Base-by-base conservation (phyloP, 805 yeast species). In the Candida dendrica region DNA sequence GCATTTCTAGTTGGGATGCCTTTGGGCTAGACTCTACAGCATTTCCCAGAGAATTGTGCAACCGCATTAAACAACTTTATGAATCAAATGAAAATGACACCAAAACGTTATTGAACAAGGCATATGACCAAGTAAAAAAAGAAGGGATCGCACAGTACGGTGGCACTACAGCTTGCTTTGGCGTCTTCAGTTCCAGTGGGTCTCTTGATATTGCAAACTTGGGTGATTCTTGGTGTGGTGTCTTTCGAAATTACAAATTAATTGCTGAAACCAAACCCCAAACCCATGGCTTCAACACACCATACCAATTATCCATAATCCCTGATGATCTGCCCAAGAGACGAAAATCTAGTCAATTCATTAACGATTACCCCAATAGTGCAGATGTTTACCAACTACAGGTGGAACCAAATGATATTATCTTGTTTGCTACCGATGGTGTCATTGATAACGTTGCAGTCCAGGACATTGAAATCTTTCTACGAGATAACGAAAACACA, bases 1-100 rank as follows among this genome's bases (percentile, higher is more conserved):
- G 98, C 13, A 98, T 93, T 4, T 98, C 98, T 14, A 98, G 98
- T 3, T 91, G 98, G 97, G 76, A 85, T 1, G 93, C 86, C 46
- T 81, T 85, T 37, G 97, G 97, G 0, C 84, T 79, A 53, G 96
- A 91, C 59, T 85, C 96, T 2, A 75, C 88, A 44, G 91, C 91
- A 7, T 85, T 91, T 45, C 81, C 93, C 34, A 71, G 95, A 50
- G 93, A 86, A 52, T 64, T 91, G 33, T 83, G 95, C 49, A 63
- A 63, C 6, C 67, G 76, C 3, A 69, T 87, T 55, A 69, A 72
- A 16, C 56, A 62, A 50, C 16, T 16, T 13, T 32, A 16, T 32
- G 47, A 53, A 20, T 32, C 34, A 13, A 32, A 9, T 17, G 34
- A 32, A 30, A n/a, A 14, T 16, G 19, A 47, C 13, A 49, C 57